Evolutionary conservation across 306 rosid genomes (phyloP), one percentile per base, ranked within the genome.

Genomic region (Glycine tomentella): DNA sequence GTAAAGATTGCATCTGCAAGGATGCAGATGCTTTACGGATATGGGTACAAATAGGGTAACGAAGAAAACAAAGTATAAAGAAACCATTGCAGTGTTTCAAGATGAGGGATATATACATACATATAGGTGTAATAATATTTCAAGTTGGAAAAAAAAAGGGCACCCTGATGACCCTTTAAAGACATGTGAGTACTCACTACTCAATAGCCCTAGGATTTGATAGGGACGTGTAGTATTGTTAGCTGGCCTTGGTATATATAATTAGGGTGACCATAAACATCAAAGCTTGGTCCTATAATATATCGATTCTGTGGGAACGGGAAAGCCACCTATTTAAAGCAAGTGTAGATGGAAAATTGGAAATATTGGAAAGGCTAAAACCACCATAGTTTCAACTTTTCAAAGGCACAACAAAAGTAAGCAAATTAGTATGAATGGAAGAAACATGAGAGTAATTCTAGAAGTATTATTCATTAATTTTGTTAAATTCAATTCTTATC

Each of bases 11-110:
- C 67, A 69, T 76, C 57, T 76, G 63, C 50, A 76, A 76, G 62
- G 77, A 69, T 68, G 25, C 15, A 42, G 15, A 34, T 56, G 75
- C 70, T 75, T 67, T 57, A 46, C 16, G 48, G 86, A 59, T 82
- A 50, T 77, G 73, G 51, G 68, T 62, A 58, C 73, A 76, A 82
- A 82, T 36, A 76, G 86, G 86, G 79, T 6, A 77, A 70, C 9
- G 53, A 70, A 70, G 82, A 77, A 82, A 82, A 62, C 62, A 79
- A 82, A 62, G 52, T 77, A 5, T 71, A 77, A 77, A 76, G 69
- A 70, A 82, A 82, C 69, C 2, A 17, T 48, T 36, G 5, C 46
- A 65, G 12, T 36, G 9, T 46, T 48, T 48, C 13, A 51, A 65
- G 46, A 50, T 17, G 51, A 6, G 61, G 61, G 17, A 6, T 36